Percentiles rank a stretch among this genome's conserved stretches.
phyloP scores from a whole-genome alignment of 139 green algal species.

The Chlamydomonas asymmetrica region DNA sequence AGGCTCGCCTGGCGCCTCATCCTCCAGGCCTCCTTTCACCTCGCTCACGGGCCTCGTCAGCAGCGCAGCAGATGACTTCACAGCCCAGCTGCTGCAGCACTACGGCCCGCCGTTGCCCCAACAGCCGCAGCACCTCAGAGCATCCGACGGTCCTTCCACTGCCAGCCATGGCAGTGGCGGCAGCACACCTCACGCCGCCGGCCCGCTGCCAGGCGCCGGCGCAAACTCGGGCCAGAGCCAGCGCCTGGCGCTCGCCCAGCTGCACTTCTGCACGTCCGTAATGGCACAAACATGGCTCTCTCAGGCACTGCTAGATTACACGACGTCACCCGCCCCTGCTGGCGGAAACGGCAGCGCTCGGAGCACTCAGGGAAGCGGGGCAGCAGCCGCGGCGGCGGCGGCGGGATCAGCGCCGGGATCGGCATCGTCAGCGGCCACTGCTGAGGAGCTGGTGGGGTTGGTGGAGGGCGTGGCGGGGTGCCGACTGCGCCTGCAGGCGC shows the following conservation, averaged over 20 bases:
- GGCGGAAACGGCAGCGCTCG: background rate
- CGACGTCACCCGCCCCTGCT: background rate
- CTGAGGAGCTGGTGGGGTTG: background rate
- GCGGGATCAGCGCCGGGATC: too few species aligned
- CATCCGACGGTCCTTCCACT: too few species aligned
- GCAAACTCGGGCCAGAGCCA: too few species aligned
- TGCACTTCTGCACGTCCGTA: constrained; percentile 9
- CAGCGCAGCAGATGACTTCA: too few species aligned
- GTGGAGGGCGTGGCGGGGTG: constrained; percentile 4
- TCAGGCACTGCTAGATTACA: background rate
- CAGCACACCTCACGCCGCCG: background rate
- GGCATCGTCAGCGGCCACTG: background rate
- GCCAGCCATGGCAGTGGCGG: background rate
- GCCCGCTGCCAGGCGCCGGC: background rate
- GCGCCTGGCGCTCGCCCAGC: too few species aligned
- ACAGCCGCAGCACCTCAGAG: too few species aligned
- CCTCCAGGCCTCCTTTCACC: too few species aligned
- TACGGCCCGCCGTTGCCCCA: too few species aligned
- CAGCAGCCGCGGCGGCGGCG: background rate
- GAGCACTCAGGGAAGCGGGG: background rate
- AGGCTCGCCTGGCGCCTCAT: too few species aligned
- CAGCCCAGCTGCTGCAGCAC: too few species aligned
- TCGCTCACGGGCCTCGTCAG: too few species aligned
- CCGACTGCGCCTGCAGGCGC: too few species aligned
- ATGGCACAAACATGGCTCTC: constrained; percentile 21